phyloP scores from a whole-genome alignment of 208 protist species.

The Acanthamoeba polyphaga region DNA sequence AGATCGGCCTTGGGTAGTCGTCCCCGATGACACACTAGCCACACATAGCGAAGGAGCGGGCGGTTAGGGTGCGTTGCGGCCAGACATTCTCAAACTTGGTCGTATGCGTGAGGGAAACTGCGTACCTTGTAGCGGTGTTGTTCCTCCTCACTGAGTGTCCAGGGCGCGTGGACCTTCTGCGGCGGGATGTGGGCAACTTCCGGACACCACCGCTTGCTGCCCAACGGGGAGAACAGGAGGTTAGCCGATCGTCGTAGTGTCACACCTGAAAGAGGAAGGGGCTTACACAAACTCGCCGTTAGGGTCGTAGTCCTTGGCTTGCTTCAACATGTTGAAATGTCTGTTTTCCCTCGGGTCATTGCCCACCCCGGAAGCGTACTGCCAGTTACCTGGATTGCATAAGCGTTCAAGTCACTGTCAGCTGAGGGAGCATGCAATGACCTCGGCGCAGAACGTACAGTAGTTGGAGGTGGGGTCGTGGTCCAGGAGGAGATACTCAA shows the following conservation, averaged over 20 bases:
- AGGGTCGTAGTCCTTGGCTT: conserved; percentile 59
- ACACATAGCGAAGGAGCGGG: not conserved
- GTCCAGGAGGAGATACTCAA: conserved; percentile 92
- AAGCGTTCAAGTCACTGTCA: not conserved
- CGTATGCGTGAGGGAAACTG: no score
- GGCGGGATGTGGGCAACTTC: conserved; percentile 60
- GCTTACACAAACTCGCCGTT: conserved; percentile 50
- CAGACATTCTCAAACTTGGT: no score
- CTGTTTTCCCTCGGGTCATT: conserved; percentile 76
- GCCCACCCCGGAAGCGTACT: conserved; percentile 69
- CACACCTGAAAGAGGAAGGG: not conserved
- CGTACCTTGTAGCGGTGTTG: conserved; percentile 9
- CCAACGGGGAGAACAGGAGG: not conserved
- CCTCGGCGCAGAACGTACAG: not conserved
- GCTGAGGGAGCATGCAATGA: not conserved
- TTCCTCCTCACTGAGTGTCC: conserved; percentile 18
- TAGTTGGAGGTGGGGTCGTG: conserved; percentile 92
- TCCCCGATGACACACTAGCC: conserved; percentile 8
- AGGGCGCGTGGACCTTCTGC: conserved; percentile 38
- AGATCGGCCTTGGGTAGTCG: conserved; percentile 41
- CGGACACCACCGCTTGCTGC: conserved; percentile 74
- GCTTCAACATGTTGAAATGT: conserved; percentile 80
- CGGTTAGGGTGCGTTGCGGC: not conserved
- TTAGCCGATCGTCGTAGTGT: not conserved
- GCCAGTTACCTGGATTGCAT: conserved; percentile 55